Percentiles rank a stretch among this genome's conserved stretches.
Evolutionary conservation across 768 basidiomycete species (phyloP).

Genomic region (Hebeloma cylindrosporum): DNA sequence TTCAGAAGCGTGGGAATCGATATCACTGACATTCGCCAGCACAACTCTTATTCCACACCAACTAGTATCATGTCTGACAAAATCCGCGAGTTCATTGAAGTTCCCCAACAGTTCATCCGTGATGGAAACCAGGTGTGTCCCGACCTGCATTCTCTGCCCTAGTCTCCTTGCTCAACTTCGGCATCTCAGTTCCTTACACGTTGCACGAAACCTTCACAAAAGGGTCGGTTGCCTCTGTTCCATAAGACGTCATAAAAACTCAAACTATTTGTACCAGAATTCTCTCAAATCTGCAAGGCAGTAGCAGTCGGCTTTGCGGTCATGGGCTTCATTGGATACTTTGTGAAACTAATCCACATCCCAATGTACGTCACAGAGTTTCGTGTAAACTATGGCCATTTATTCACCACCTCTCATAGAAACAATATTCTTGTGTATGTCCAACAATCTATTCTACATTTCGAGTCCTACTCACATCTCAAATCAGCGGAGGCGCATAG

Average conservation of each 20-base stretch:
- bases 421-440: conserved; percentile 98
- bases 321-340: conserved; percentile 99
- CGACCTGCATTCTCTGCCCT: neutral
- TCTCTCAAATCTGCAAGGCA: conserved; percentile 90
- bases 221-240: conserved; percentile 56
- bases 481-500: conserved; percentile 73
- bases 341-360: conserved; percentile 97
- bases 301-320: conserved; percentile 97
- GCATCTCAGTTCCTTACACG: conserved; percentile 82
- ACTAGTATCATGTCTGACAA: conserved; percentile 76
- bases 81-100: conserved; percentile 84
- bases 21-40: conserved; percentile 31
- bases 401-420: conserved; percentile 46
- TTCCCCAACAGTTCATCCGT: conserved; percentile 88
- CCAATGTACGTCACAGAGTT: conserved; percentile 73
- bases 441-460: neutral
- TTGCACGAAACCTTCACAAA: conserved; percentile 96
- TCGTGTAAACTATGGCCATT: conserved; percentile 2
- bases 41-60: conserved; percentile 22
- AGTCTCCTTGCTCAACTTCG: neutral
- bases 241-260: neutral
- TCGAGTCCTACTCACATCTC: conserved; percentile 24
- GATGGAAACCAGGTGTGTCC: conserved; percentile 87
- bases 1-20: conserved; percentile 34
- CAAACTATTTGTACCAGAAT: conserved; percentile 60